phyloP scores from a whole-genome alignment of 495 filamentous ascomycete genomes.

The Gamarada debralockiae region DNA sequence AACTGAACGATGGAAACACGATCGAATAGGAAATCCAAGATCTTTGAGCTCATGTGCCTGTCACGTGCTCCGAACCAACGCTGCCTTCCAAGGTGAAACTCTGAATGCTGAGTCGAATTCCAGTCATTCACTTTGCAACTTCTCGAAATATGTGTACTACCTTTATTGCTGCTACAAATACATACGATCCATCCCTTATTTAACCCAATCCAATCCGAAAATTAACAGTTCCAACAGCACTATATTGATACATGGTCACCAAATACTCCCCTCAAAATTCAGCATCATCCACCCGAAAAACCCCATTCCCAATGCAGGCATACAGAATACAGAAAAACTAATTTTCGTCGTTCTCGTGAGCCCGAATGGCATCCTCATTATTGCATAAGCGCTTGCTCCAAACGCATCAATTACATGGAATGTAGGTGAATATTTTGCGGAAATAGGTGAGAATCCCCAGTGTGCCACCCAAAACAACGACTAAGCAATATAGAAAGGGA shows the following conservation, averaged over 20 bases:
- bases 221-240: slow-evolving; percentile 9
- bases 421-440: too few species aligned
- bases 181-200: neutral
- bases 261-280: neutral
- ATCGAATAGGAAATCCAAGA: too few species aligned
- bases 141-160: neutral
- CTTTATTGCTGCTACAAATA: slow-evolving; percentile 15
- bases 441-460: too few species aligned
- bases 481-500: too few species aligned
- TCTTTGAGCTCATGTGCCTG: too few species aligned
- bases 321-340: slow-evolving; percentile 8
- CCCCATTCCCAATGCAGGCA: slow-evolving; percentile 17
- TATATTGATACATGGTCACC: slow-evolving; percentile 19
- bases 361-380: slow-evolving; percentile 19
- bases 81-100: too few species aligned
- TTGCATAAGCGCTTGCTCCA: slow-evolving; percentile 12
- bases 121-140: too few species aligned
- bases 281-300: slow-evolving; percentile 2
- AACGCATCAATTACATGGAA: slow-evolving; percentile 11
- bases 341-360: slow-evolving; percentile 17
- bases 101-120: too few species aligned
- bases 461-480: too few species aligned
- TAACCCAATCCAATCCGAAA: slow-evolving; percentile 1
- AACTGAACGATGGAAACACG: too few species aligned
- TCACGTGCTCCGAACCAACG: too few species aligned